Conservation (phyloP, 495 filamentous ascomycete genomes). For the Bathelium albidoporum region DNA sequence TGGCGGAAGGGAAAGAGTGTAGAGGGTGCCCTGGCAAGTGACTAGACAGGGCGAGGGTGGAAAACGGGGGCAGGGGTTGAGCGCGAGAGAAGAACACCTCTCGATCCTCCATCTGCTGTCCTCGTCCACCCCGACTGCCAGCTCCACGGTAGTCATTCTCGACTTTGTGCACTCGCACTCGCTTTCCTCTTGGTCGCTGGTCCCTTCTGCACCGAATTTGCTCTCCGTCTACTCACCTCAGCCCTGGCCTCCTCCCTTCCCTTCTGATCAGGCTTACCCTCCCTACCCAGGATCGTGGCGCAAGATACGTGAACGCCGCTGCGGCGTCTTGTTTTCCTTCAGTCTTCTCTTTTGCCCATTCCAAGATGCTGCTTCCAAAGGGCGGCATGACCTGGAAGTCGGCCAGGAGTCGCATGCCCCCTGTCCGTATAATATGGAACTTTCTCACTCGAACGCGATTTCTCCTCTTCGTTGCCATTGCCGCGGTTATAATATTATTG, state of each 20-base stretch:
- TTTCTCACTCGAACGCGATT: constrained; percentile 72
- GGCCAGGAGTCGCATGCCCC: constrained; percentile 68
- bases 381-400: constrained; percentile 91
- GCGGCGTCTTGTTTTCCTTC: background rate
- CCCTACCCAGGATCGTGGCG: constrained; percentile 2
- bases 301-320: constrained; percentile 1
- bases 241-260: background rate
- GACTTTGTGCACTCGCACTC: background rate
- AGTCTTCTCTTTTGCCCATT: background rate
- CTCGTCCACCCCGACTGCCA: background rate
- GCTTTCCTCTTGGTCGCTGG: background rate
- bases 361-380: constrained; percentile 67
- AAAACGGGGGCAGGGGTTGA: background rate
- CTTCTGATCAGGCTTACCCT: background rate
- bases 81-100: background rate
- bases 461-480: constrained; percentile 61
- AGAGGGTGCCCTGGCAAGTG: background rate
- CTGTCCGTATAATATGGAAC: constrained; percentile 66
- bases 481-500: constrained; percentile 68
- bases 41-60: background rate
- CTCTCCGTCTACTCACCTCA: background rate
- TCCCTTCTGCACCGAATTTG: background rate
- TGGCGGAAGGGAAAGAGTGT: too few relatives aligned
- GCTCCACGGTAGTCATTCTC: background rate
- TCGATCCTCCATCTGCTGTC: background rate